A percentile compares a stretch with the other conserved stretches of the same genome.
Conservation (phyloP, 345 rosid genomes). For the Cardamine resedifolia region DNA sequence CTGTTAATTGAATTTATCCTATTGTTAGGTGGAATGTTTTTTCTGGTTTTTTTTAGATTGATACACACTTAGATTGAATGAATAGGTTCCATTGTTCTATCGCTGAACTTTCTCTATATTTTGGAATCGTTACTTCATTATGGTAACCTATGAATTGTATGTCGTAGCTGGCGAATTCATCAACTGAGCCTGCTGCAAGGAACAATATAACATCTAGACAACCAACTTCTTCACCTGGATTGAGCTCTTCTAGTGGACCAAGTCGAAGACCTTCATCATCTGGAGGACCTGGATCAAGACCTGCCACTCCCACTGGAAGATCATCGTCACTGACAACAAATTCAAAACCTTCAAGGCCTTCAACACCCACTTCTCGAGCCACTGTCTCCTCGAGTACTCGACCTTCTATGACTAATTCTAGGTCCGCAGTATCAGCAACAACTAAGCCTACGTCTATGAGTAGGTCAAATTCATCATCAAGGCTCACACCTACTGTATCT, state of each 20-base stretch:
- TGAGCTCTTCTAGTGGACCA: constrained; percentile 58
- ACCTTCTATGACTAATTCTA: constrained; percentile 31
- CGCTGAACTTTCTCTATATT: constrained; percentile 7
- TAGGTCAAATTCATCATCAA: constrained; percentile 45
- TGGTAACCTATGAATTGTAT: constrained; percentile 23
- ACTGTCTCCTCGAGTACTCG: constrained; percentile 57
- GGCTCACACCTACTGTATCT: constrained; percentile 43
- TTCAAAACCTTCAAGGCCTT: constrained; percentile 68
- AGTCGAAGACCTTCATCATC: constrained; percentile 93
- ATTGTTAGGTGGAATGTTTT: background rate
- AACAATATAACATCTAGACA: constrained; percentile 67
- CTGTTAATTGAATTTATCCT: background rate
- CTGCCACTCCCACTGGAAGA: constrained; percentile 82
- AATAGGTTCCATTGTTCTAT: background rate
- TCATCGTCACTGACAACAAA: constrained; percentile 50
- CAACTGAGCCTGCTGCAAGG: constrained; percentile 58
- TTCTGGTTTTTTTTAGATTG: background rate
- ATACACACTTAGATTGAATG: background rate
- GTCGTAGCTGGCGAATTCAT: constrained; percentile 68
- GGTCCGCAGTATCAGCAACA: constrained; percentile 44
- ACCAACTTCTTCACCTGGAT: constrained; percentile 66
- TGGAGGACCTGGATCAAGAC: constrained; percentile 94
- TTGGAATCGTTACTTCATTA: constrained; percentile 23
- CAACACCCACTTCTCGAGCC: constrained; percentile 83
- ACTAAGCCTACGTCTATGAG: constrained; percentile 44